Evolutionary conservation across 768 basidiomycete genomes (phyloP), one percentile per base, ranked within the genome.

Genomic region (Amanita phalloides): DNA sequence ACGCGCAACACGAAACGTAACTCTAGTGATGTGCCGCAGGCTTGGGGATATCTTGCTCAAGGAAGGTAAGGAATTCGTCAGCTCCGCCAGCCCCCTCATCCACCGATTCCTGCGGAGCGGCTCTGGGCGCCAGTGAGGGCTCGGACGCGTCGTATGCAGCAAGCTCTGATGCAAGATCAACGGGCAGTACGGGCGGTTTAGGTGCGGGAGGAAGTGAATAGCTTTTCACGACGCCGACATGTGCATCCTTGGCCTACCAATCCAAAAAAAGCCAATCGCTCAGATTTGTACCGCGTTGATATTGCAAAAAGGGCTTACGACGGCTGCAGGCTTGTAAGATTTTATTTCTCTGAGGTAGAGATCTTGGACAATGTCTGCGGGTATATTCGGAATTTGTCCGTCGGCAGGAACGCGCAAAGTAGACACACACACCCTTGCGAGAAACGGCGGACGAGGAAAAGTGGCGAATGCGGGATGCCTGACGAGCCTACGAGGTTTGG

Each of bases 341-440:
- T 88, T 94, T 61, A 98, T 76, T 72, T 95, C 87, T 62, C 77
- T 82, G 59, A 98, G 60, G 71, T 97, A 98, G 51, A 96, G 66
- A 57, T 96, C 92, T 78, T 94, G 89, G 49, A 97, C 76, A 63
- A 94, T 74, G 74, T 96, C 94, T 96, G 64, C 69, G 66, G 71
- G 66, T 60, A 58, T 61, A 70, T 64, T 68, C 70, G 71, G 69
- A 62, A 68, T 36, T 8, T 39, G 33, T 28, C 44, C 32, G 17
- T 35, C 10, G 39, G 38, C 38, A 6, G 35, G 28, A 26, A 36
- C 45, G 48, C 33, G 46, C 54, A 28, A 51, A 53, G 43, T 60
- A 57, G 9, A 51, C 20, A 38, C 49, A 67, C 73, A 26, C 62
- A 84, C 86, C 87, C 74, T 79, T 84, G 64, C 81, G 83, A 52